These are phyloP conservation scores for Berberis vulgaris DNA, from an alignment of 164 flowering plant genomes.

Conservation along the genomic window DNA sequence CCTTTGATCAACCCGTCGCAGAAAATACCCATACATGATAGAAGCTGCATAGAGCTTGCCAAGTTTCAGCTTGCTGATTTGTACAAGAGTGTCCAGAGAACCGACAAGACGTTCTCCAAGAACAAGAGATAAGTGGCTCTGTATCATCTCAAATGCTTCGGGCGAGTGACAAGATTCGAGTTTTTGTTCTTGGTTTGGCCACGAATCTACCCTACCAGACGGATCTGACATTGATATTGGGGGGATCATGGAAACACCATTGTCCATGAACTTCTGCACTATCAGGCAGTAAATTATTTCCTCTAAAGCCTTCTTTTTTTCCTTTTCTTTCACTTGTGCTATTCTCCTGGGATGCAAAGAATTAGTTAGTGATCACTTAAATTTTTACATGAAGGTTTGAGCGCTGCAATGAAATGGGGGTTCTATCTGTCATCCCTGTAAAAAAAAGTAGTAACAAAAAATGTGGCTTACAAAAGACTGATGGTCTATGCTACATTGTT, in stretches of 20 bases:
- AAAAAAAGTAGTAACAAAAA: too few relatives aligned
- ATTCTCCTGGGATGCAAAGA: conserved; percentile 55
- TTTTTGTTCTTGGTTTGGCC: conserved; percentile 87
- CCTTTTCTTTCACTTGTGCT: conserved; percentile 78
- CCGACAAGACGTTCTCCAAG: conserved; percentile 70
- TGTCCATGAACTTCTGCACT: conserved; percentile 64
- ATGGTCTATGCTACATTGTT: too few relatives aligned
- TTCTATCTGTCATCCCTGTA: too few relatives aligned
- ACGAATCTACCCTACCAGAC: conserved; percentile 57
- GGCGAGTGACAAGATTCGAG: conserved; percentile 72
- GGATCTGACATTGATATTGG: conserved; percentile 51
- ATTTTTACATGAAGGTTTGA: too few relatives aligned
- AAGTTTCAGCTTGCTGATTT: conserved; percentile 80
- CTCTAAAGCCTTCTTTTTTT: conserved; percentile 50
- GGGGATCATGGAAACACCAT: conserved; percentile 64
- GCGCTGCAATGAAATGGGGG: too few relatives aligned
- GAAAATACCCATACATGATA: conserved; percentile 92
- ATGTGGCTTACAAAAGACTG: too few relatives aligned
- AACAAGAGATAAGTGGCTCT: conserved; percentile 72
- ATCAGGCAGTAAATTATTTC: conserved; percentile 79
- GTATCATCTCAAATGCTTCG: conserved; percentile 88
- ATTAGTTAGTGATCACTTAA: background rate
- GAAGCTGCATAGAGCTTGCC: conserved; percentile 98
- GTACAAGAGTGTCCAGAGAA: conserved; percentile 47
- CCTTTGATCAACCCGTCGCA: conserved; percentile 76